A percentile compares a stretch with the other conserved stretches of the same genome.
Evolutionary conservation across 371 early-diverging fungal species (phyloP).

Genomic region (Lichtheimia ramosa): DNA sequence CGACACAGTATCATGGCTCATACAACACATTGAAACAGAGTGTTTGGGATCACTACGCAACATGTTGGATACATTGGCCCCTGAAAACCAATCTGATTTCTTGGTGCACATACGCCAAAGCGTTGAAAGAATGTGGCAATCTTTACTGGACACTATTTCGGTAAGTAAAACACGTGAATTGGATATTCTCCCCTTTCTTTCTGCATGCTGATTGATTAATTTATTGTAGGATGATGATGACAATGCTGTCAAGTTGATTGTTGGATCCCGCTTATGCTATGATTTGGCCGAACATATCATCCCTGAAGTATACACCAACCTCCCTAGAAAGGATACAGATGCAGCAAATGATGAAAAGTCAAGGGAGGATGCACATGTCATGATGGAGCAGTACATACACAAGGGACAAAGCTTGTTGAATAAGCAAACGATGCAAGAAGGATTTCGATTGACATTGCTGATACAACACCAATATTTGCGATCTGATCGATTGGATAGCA

Average conservation of each 20-base stretch:
- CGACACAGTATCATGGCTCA: constrained; percentile 43
- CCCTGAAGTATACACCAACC: constrained; percentile 35
- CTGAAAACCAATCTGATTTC: not conserved
- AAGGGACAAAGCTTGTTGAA: constrained; percentile 36
- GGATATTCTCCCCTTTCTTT: not conserved
- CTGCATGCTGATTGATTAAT: not conserved
- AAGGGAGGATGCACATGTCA: constrained; percentile 23
- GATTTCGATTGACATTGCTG: constrained; percentile 18
- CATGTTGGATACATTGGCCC: not conserved
- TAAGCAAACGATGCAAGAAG: constrained; percentile 36
- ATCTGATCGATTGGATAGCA: not conserved
- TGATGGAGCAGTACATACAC: constrained; percentile 24
- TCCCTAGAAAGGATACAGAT: constrained; percentile 27
- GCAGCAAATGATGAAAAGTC: constrained; percentile 15
- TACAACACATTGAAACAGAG: constrained; percentile 9
- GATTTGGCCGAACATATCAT: constrained; percentile 45
- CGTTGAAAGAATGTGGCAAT: constrained; percentile 28
- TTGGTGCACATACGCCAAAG: constrained; percentile 5
- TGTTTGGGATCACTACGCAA: constrained; percentile 9
- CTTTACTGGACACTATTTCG: constrained; percentile 31
- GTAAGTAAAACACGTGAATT: constrained; percentile 16
- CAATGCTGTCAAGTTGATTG: not conserved
- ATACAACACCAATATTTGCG: constrained; percentile 27
- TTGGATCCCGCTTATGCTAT: constrained; percentile 50
- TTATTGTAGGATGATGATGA: not conserved